A percentile compares a stretch with the other conserved stretches of the same genome.
Evolutionary conservation across 2,329 filamentous ascomycete species (phyloP).

Genomic region (Calonectria pteridis): DNA sequence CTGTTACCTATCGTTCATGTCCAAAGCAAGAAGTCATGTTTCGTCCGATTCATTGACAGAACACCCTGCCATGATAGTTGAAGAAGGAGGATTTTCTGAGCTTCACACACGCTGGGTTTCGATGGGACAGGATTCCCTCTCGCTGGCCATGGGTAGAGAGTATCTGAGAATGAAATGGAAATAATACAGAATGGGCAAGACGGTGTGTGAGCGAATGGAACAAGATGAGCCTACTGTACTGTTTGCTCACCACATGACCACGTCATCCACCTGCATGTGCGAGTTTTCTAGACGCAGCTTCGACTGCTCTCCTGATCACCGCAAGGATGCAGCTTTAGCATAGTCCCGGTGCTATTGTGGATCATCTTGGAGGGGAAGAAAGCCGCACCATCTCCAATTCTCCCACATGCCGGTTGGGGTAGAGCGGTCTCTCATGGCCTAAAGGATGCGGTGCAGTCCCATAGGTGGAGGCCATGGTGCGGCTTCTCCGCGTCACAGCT

Average conservation of each 20-base stretch:
- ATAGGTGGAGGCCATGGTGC: background rate
- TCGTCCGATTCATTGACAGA: background rate
- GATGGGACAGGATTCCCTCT: background rate
- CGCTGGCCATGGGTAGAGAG: background rate
- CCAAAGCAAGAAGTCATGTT: background rate
- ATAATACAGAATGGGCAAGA: background rate
- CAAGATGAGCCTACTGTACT: background rate
- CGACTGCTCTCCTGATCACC: background rate
- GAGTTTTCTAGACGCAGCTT: background rate
- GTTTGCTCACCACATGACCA: background rate
- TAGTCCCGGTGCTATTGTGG: constrained; percentile 1
- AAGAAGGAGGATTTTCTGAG: background rate
- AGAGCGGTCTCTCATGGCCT: background rate
- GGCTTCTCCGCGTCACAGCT: background rate
- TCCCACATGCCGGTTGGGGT: background rate
- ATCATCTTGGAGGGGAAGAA: background rate
- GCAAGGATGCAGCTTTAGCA: background rate
- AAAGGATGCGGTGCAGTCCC: background rate
- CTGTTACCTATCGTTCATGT: background rate
- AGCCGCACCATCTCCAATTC: background rate
- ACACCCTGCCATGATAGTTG: background rate
- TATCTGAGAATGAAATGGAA: background rate
- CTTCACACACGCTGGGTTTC: background rate
- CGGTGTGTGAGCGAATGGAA: background rate
- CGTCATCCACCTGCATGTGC: background rate